Percentiles rank a stretch among this genome's conserved stretches.
These are phyloP conservation scores for Neurospora discreta DNA, from an alignment of 495 filamentous ascomycete genomes.

Conservation along the genomic window DNA sequence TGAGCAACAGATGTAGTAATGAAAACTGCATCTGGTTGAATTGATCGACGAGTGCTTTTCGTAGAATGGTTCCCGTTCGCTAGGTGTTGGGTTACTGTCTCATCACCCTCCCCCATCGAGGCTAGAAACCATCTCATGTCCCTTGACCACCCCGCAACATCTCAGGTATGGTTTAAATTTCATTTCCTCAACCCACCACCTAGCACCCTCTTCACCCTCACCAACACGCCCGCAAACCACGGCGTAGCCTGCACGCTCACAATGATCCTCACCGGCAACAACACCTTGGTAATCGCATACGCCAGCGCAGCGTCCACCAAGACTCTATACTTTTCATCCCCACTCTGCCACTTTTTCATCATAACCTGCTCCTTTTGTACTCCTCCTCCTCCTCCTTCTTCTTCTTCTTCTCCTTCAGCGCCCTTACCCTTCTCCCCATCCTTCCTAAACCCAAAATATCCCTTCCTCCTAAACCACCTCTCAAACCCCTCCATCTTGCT, in stretches of 20 bases:
- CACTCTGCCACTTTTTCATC: constrained; percentile 16
- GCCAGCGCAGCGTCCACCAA: constrained; percentile 69
- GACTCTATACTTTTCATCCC: constrained; percentile 38
- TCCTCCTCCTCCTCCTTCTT: not conserved
- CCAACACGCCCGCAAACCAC: constrained; percentile 71
- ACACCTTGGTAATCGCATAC: constrained; percentile 75
- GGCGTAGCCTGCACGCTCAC: constrained; percentile 81
- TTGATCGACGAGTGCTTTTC: not conserved
- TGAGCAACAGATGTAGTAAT: not conserved
- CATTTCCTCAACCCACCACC: not conserved
- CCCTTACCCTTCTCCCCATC: constrained; percentile 5
- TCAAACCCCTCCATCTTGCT: constrained; percentile 36
- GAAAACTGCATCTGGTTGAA: not conserved
- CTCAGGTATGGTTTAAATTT: not conserved
- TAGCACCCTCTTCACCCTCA: not conserved
- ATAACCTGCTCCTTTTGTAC: not conserved
- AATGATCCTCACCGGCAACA: constrained; percentile 66
- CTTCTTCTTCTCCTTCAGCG: not conserved
- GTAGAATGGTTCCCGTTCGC: not conserved
- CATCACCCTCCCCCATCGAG: not conserved
- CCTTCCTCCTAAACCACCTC: constrained; percentile 32
- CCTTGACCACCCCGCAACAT: not conserved
- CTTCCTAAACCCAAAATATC: constrained; percentile 36
- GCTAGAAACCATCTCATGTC: not conserved
- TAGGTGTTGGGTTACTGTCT: not conserved